These are phyloP conservation scores for Pythium rishiriense DNA, from an alignment of 352 stramenopile genomes.

Conservation along the genomic window DNA sequence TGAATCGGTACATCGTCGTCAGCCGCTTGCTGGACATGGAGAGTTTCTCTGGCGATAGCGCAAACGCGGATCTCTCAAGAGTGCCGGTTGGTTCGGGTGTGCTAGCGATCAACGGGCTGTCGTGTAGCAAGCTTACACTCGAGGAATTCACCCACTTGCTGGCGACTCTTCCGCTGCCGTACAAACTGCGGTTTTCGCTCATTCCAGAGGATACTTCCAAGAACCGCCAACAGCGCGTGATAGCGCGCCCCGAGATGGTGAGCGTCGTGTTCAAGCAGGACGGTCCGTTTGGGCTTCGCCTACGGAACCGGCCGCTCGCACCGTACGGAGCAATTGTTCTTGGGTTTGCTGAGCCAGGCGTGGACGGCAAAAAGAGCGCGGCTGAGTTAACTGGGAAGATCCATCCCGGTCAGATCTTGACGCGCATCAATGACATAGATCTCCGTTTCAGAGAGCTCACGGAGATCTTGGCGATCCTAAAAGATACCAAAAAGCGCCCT, in stretches of 20 bases:
- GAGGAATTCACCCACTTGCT: constrained; percentile 63
- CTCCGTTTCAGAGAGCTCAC: constrained; percentile 62
- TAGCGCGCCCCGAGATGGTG: constrained; percentile 49
- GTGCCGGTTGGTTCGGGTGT: constrained; percentile 62
- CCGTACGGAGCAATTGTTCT: constrained; percentile 75
- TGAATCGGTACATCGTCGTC: constrained; percentile 73
- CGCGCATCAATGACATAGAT: constrained; percentile 67
- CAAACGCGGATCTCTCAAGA: constrained; percentile 35
- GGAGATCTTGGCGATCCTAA: constrained; percentile 59
- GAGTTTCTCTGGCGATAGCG: not conserved
- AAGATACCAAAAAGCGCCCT: constrained; percentile 57
- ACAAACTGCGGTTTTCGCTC: constrained; percentile 69
- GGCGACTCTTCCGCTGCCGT: constrained; percentile 49
- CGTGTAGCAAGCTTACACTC: constrained; percentile 70
- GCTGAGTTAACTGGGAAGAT: constrained; percentile 79
- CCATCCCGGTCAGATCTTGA: constrained; percentile 60
- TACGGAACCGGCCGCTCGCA: constrained; percentile 68
- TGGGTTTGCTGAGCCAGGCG: constrained; percentile 51
- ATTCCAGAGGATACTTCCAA: constrained; percentile 57
- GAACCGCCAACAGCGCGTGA: constrained; percentile 50
- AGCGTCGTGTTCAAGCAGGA: constrained; percentile 74
- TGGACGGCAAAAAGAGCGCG: constrained; percentile 50
- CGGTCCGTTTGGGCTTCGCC: constrained; percentile 70
- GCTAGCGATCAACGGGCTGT: constrained; percentile 75
- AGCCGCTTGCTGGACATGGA: constrained; percentile 50